Evolutionary conservation across 495 filamentous ascomycete species (phyloP).

Genomic region (Geopyxis carbonaria): DNA sequence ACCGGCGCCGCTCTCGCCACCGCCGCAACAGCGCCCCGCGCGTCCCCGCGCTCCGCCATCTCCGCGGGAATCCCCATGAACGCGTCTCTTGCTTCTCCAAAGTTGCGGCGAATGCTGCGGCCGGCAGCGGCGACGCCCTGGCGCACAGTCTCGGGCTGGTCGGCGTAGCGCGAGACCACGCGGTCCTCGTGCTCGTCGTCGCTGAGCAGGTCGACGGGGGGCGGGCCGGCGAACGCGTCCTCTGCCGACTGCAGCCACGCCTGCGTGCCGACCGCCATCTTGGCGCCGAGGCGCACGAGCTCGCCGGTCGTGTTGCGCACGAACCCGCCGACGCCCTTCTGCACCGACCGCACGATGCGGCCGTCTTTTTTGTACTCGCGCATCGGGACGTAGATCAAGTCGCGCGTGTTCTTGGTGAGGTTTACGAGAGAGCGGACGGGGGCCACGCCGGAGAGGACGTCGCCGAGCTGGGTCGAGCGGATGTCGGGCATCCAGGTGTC

Average conservation of each 20-base stretch:
- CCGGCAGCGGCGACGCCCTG: conserved; percentile 51
- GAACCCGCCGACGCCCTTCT: conserved; percentile 76
- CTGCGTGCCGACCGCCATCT: conserved; percentile 87
- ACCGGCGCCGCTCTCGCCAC: conserved; percentile 73
- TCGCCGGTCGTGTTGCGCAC: conserved; percentile 85
- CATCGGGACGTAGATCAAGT: conserved; percentile 77
- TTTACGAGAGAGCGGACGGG: conserved; percentile 79
- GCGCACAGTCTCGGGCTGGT: conserved; percentile 73
- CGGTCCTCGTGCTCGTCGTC: conserved; percentile 45
- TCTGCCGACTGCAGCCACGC: conserved; percentile 78
- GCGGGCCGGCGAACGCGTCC: conserved; percentile 44
- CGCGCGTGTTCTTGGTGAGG: conserved; percentile 66
- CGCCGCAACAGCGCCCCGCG: conserved; percentile 57
- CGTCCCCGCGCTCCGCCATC: conserved; percentile 68
- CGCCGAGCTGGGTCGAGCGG: conserved; percentile 72
- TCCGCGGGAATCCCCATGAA: conserved; percentile 90
- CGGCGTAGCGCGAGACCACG: conserved; percentile 73
- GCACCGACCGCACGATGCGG: conserved; percentile 73
- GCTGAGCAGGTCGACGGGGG: conserved; percentile 4
- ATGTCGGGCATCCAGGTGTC: conserved; percentile 97
- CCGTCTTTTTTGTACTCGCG: conserved; percentile 89
- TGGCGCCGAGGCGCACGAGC: conserved; percentile 80
- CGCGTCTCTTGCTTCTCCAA: conserved; percentile 68
- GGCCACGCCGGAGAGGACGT: conserved; percentile 75
- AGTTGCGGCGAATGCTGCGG: conserved; percentile 76